Evolutionary conservation across 2,329 filamentous ascomycete genomes (phyloP), one percentile per base, ranked within the genome.

Genomic region (Sporothrix phasma): DNA sequence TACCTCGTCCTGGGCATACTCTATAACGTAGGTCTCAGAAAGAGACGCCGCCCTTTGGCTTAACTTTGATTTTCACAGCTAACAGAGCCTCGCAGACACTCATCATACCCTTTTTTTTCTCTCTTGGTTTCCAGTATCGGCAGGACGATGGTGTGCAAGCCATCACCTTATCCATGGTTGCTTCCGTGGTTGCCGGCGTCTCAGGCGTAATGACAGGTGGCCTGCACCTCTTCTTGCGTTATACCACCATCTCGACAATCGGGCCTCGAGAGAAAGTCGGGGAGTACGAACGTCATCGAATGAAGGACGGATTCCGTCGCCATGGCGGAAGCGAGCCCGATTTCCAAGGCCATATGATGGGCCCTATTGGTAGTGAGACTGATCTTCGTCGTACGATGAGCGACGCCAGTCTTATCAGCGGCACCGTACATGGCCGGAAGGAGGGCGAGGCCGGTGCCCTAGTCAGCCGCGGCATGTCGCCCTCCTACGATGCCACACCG

Each of bases 191-290:
- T 2, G 78, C 85, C 17, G 88, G 88, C 70, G 77, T 88, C 2
- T 85, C 86, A 0, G 87, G 87, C 2, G 74, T 89, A 17, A 79
- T 86, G 71, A 86, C 83, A 17, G 84, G 86, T 3, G 81, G 85
- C 17, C 78, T 89, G 26, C 86, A 89, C 69, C 76, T 89, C 8
- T 87, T 88, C 69, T 77, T 90, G 59, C 82, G 87, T 67, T 84
- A 85, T 3, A 87, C 84, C 67, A 83, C 80, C 15, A 78, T 81
- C 13, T 79, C 81, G 13, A 82, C 82, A 29, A 83, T 85, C 60
- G 80, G 74, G 63, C 75, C 77, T 69, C 76, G 77, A 58, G 76
- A 78, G 73, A 78, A 78, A 74, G 69, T 70, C 22, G 75, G 72
- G 68, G 80, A 80, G 71, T 78, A 76, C 68, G 79, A 78, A 70